Conservation (phyloP, 495 filamentous ascomycete species). For the Neurospora cerealis region DNA sequence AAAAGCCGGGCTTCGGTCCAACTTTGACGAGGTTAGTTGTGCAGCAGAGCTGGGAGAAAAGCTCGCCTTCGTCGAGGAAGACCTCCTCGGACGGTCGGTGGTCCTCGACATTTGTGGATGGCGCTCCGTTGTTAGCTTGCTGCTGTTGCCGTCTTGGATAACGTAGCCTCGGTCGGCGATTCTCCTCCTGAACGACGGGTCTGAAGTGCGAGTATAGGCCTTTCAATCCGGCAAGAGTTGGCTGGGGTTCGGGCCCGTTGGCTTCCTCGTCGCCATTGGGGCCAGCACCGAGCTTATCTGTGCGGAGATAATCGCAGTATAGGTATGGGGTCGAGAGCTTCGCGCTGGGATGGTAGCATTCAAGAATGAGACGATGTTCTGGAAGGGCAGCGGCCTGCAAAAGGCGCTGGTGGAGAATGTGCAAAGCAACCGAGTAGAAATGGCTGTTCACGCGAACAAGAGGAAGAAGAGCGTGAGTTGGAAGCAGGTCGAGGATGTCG, state of each 20-base stretch:
- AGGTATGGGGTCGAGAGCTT: slow-evolving; percentile 58
- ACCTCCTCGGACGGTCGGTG: slow-evolving; percentile 44
- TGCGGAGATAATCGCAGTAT: slow-evolving; percentile 58
- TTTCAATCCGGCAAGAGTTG: slow-evolving; percentile 21
- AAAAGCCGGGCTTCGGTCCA: slow-evolving; percentile 47
- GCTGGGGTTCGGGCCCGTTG: slow-evolving; percentile 1
- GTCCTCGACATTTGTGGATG: slow-evolving; percentile 7
- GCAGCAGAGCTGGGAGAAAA: slow-evolving; percentile 62
- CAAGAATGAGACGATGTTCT: slow-evolving; percentile 58
- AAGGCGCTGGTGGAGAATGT: slow-evolving; percentile 57
- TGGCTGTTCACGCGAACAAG: slow-evolving; percentile 52
- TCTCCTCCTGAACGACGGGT: slow-evolving; percentile 42
- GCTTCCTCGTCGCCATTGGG: slow-evolving; percentile 28
- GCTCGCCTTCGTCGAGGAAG: slow-evolving; percentile 54
- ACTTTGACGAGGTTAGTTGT: slow-evolving; percentile 58
- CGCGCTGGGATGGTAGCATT: slow-evolving; percentile 67
- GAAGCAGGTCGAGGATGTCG: slow-evolving; percentile 49
- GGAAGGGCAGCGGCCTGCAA: slow-evolving; percentile 43
- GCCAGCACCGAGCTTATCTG: slow-evolving; percentile 35
- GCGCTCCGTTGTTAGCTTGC: slow-evolving; percentile 1
- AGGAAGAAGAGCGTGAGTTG: slow-evolving; percentile 50
- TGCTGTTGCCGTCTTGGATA: slow-evolving; percentile 16
- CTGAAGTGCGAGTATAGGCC: slow-evolving; percentile 47
- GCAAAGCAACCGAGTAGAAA: slow-evolving; percentile 57
- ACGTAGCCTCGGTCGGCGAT: slow-evolving; percentile 21